Evolutionary conservation across 768 basidiomycete species (phyloP).

Genomic region (Psilocybe subaeruginosa): DNA sequence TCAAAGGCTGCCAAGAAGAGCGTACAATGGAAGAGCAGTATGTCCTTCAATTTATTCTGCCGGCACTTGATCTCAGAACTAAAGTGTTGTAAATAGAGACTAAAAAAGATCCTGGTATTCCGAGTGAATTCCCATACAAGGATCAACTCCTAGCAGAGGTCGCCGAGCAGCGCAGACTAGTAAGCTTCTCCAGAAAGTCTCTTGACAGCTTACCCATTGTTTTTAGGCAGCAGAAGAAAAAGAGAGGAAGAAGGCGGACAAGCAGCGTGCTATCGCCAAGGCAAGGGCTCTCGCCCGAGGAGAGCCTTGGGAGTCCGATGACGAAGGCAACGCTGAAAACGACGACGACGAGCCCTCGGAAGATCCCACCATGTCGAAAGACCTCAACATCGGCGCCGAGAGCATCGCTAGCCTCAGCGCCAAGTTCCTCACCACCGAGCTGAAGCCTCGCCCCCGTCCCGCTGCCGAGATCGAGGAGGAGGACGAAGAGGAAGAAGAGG

Average conservation of each 20-base stretch:
- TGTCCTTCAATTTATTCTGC: constrained; percentile 28
- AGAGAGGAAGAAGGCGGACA: constrained; percentile 65
- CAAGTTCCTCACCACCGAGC: constrained; percentile 38
- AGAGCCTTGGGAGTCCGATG: constrained; percentile 22
- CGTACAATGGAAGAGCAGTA: constrained; percentile 88
- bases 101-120: constrained; percentile 91
- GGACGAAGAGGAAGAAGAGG: constrained; percentile 48
- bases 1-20: constrained; percentile 79
- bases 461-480: constrained; percentile 27
- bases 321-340: constrained; percentile 6
- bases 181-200: constrained; percentile 35
- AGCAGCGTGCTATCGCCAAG: constrained; percentile 33
- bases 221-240: constrained; percentile 78
- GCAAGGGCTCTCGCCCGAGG: constrained; percentile 28
- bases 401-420: constrained; percentile 50
- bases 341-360: constrained; percentile 19
- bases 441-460: constrained; percentile 31
- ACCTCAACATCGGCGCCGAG: constrained; percentile 54
- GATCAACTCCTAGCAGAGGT: constrained; percentile 93
- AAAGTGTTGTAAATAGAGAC: constrained; percentile 49
- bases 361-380: constrained; percentile 28
- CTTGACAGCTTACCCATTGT: constrained; percentile 1
- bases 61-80: constrained; percentile 5
- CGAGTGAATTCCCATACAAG: constrained; percentile 92
- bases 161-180: constrained; percentile 76